Base-by-base conservation (phyloP, 257 asterid genomes). In the Penstemon newberryi region DNA sequence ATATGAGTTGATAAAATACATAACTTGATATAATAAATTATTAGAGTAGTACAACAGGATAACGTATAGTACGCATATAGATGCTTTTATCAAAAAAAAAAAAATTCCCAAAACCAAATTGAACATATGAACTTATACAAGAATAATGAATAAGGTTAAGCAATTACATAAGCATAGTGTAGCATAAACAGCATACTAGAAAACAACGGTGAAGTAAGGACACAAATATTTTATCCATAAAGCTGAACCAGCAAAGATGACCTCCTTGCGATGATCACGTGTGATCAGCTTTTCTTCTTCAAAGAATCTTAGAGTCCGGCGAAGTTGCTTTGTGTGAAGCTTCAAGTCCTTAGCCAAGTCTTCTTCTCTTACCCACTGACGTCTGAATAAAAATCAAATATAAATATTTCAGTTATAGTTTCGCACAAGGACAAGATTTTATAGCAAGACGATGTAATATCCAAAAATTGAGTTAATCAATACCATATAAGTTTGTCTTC, bases 181-280 rank as follows among this genome's bases (percentile, higher is more conserved):
- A 12, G 50, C n/a, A n/a, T 53, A 75, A 57, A 69, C 5, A 25
- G 66, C 72, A 50, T 51, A 58, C 56, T 38, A 44, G 39, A 66
- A 65, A 36, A 81, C 59, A 78, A 70, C 54, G 66, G 45, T 36
- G 70, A 50, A 47, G 54, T 56, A 39, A 70, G 54, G 45, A 62
- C 42, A 64, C 70, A 75, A 63, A 59, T 40, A 79, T 45, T 38
- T 43, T 45, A 41, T 54, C n/a, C 18, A 37, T 60, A 56, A 18
- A 18, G 57, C 60, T 44, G 36, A 73, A 54, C 65, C 51, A 63
- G 38, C 60, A 56, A 65, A 57, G 25, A 75, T 57, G 46, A 92
- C 98, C 99, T 93, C 99, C 84, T 90, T 93, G 68, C 96, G 84
- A 73, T 93, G 99, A 77, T 94, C 99, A 67, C 97, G 90, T 6